These are phyloP conservation scores for Cornus florida DNA, from an alignment of 148 eudicot species.

Conservation along the genomic window DNA sequence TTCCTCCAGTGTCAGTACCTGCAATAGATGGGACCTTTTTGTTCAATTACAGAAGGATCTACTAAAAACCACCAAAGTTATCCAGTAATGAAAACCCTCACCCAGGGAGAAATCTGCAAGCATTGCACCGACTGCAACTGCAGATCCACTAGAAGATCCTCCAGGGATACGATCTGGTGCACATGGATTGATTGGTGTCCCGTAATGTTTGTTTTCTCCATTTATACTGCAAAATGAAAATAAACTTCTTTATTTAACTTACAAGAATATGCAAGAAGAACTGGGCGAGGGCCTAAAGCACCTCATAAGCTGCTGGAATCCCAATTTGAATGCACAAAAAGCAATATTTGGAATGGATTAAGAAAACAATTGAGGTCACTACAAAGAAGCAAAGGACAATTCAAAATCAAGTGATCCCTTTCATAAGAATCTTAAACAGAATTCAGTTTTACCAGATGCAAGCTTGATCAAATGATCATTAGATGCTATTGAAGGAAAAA, in stretches of 20 bases:
- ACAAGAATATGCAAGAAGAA: not conserved
- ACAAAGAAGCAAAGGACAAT: too few relatives aligned
- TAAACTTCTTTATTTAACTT: not conserved
- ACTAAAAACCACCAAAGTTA: not conserved
- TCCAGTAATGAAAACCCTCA: constrained; percentile 15
- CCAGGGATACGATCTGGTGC: constrained; percentile 85
- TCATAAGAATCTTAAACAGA: too few relatives aligned
- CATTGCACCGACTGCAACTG: constrained; percentile 76
- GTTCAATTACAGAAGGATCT: not conserved
- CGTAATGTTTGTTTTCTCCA: constrained; percentile 87
- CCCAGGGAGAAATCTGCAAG: constrained; percentile 83
- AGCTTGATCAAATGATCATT: too few relatives aligned
- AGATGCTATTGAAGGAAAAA: too few relatives aligned
- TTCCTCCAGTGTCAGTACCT: constrained; percentile 99
- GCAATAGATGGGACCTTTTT: not conserved
- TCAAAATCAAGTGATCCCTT: too few relatives aligned
- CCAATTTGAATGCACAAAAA: not conserved
- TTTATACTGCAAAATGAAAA: constrained; percentile 52
- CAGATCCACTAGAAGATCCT: constrained; percentile 41
- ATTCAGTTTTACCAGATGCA: too few relatives aligned
- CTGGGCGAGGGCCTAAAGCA: not conserved
- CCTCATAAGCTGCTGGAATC: not conserved
- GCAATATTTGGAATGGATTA: not conserved
- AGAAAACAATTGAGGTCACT: too few relatives aligned
- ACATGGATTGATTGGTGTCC: constrained; percentile 82